A percentile compares a stretch with the other conserved stretches of the same genome.
Evolutionary conservation across 139 green algal genomes (phyloP).

Genomic region (Tetraselmis striata): DNA sequence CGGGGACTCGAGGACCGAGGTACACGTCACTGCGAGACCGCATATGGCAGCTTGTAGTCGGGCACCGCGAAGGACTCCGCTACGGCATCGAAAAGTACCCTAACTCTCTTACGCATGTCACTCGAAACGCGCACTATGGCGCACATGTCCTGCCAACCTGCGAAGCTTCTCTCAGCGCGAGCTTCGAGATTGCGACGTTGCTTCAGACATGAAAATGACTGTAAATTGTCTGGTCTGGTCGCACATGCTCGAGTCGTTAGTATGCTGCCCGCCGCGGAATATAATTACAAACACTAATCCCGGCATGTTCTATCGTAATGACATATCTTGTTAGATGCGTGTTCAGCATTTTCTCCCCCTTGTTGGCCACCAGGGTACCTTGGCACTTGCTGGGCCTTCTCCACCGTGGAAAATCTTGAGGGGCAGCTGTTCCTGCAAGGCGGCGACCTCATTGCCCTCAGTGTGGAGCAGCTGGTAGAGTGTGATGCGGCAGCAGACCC

Average conservation of each 20-base stretch:
- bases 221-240: too few relatives aligned
- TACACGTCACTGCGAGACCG: background rate
- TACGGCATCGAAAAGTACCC: background rate
- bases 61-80: too few relatives aligned
- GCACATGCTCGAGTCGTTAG: too few relatives aligned
- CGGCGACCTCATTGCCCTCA: background rate
- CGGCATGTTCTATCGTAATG: background rate
- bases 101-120: background rate
- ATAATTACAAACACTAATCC: background rate
- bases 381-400: conserved; percentile 10
- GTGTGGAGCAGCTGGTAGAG: conserved; percentile 8
- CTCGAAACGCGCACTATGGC: background rate
- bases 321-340: background rate
- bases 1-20: background rate
- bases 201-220: too few relatives aligned
- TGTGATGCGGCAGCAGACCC: background rate
- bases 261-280: background rate
- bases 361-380: background rate
- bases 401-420: conserved; percentile 1
- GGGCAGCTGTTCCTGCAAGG: background rate
- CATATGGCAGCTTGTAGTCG: too few relatives aligned
- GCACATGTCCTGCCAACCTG: too few relatives aligned
- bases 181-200: too few relatives aligned
- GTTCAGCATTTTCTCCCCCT: background rate
- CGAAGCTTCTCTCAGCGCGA: too few relatives aligned